A percentile compares a stretch with the other conserved stretches of the same genome.
phyloP scores from a whole-genome alignment of 2,329 filamentous ascomycete species.

The Sordariomycetes sp. region DNA sequence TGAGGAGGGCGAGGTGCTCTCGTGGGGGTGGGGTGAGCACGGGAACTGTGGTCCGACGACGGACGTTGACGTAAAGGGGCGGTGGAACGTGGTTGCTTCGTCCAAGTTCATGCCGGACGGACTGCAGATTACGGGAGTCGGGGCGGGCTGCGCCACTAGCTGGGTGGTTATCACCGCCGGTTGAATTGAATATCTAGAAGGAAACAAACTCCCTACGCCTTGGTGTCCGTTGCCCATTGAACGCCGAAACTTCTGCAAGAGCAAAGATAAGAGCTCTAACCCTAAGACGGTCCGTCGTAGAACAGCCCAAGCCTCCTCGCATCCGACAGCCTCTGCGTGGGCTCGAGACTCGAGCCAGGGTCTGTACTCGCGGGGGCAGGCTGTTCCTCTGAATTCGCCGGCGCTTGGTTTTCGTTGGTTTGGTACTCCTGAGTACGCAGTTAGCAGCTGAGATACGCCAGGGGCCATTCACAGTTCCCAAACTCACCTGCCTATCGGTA shows the following conservation, averaged over 20 bases:
- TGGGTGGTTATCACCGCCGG: constrained; percentile 47
- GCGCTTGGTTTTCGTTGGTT: not conserved
- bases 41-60: constrained; percentile 79
- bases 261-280: not conserved
- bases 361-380: constrained; percentile 12
- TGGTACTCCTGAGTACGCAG: not conserved
- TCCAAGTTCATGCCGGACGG: constrained; percentile 39
- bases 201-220: not conserved
- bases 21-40: constrained; percentile 97
- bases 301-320: constrained; percentile 38
- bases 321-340: constrained; percentile 65
- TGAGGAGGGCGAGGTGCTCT: constrained; percentile 53
- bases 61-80: constrained; percentile 56
- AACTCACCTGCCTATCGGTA: constrained; percentile 49
- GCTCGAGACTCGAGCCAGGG: constrained; percentile 37
- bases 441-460: not conserved
- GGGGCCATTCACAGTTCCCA: not conserved
- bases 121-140: constrained; percentile 48
- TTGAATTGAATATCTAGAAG: constrained; percentile 5
- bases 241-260: not conserved
- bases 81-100: constrained; percentile 57
- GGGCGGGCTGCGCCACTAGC: constrained; percentile 84
- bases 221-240: not conserved
- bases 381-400: constrained; percentile 10
- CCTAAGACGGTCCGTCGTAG: constrained; percentile 10